Evolutionary conservation across 2,329 filamentous ascomycete species (phyloP), one percentile per base, ranked within the genome.

Genomic region (Nannizziopsis arthrosporioides): DNA sequence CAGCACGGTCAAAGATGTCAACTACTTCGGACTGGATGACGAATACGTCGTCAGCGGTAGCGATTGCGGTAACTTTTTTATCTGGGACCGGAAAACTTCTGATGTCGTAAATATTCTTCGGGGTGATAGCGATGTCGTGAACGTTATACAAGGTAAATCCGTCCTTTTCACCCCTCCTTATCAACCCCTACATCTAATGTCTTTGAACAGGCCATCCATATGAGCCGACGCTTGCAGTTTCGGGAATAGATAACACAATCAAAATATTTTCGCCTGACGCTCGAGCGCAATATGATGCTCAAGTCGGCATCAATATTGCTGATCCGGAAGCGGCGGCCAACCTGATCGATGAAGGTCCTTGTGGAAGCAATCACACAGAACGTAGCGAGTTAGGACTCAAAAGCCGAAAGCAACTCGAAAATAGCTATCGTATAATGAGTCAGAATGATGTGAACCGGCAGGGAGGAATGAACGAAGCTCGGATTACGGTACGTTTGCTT

Each of bases 1-100:
- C 45, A 73, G 77, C 54, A 82, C 78, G 1, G 78, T 83, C 55
- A 84, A 84, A 56, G 80, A 84, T 56, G 77, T 82, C 51, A 82
- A 82, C 52, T 84, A 76, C 63, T 82, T 79, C 53, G 80, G 80
- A 0, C 63, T 81, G 34, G 67, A 81, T 50, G 81, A 84, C 55
- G 79, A 83, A 57, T 84, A 82, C 53, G 77, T 84, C 9, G 78
- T 83, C 9, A 80, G 75, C 49, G 80, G 80, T 5, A 80, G 76
- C 51, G 81, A 84, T 56, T 78, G 75, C 44, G 80, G 80, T 0
- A 75, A 83, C 58, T 59, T 84, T 18, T 84, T 84, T 61, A 81
- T 84, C 45, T 83, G 80, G 80, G 78, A 84, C 55, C 73, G 74
- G 48, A 78, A 80, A 56, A 79, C 77, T 3, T 67, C 70, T 14